These are phyloP conservation scores for Dactylella cylindrospora DNA, from an alignment of 2,329 filamentous ascomycete species.

Conservation along the genomic window DNA sequence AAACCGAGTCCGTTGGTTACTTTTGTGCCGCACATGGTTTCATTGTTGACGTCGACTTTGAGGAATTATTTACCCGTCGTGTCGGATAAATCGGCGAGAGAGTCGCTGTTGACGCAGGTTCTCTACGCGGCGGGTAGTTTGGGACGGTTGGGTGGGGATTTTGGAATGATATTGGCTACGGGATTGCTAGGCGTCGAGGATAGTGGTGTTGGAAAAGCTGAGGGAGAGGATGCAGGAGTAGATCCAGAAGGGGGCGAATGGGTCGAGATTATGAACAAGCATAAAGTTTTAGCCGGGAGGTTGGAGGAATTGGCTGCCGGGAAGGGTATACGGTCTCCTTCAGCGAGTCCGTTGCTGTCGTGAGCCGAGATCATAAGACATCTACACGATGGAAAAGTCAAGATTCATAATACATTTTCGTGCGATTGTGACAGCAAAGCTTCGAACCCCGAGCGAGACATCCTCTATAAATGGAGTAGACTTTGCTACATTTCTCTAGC, in stretches of 20 bases:
- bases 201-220: constrained; percentile 46
- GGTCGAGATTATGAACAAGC: constrained; percentile 85
- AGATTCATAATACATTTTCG: too few relatives aligned
- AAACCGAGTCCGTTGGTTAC: constrained; percentile 67
- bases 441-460: too few relatives aligned
- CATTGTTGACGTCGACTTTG: constrained; percentile 76
- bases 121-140: constrained; percentile 90
- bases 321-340: constrained; percentile 33
- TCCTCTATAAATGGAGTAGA: too few relatives aligned
- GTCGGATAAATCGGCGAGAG: constrained; percentile 73
- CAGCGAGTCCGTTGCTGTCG: constrained; percentile 21
- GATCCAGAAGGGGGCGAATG: constrained; percentile 64
- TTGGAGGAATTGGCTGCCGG: constrained; percentile 58
- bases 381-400: too few relatives aligned
- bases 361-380: neutral
- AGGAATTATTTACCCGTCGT: constrained; percentile 77
- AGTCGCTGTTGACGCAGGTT: constrained; percentile 88
- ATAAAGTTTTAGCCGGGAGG: constrained; percentile 78
- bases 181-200: constrained; percentile 55
- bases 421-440: neutral
- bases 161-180: constrained; percentile 78
- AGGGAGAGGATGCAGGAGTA: constrained; percentile 53
- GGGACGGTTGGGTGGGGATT: constrained; percentile 86
- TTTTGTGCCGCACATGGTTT: constrained; percentile 80
- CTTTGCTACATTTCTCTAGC: too few relatives aligned